Conservation (phyloP, 2,329 filamentous ascomycete species). For the Juglanconis juglandina region DNA sequence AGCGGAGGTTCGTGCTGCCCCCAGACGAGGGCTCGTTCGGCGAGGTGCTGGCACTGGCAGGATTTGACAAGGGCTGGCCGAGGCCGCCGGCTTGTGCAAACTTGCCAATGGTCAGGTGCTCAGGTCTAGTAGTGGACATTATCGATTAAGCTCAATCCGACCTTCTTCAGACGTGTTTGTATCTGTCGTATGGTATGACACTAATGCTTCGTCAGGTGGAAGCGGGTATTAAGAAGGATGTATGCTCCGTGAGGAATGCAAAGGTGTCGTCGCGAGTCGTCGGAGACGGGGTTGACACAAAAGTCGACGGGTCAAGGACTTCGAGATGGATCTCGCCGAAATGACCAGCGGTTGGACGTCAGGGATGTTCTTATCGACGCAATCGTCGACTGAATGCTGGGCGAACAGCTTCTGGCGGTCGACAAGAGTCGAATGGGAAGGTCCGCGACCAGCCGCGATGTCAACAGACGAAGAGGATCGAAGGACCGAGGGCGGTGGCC, state of each 20-base stretch:
- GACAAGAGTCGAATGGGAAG: conserved; percentile 1
- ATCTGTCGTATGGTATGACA: conserved; percentile 4
- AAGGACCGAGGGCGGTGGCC: conserved; percentile 7
- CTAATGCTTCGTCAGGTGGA: conserved; percentile 8
- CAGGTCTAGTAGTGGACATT: conserved; percentile 87
- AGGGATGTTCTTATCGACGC: not conserved
- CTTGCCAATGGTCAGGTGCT: conserved; percentile 83
- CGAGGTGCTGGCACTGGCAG: conserved; percentile 76
- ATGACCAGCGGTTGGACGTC: not conserved
- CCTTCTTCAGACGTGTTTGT: conserved; percentile 35
- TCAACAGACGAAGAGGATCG: conserved; percentile 4
- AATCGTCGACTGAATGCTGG: not conserved
- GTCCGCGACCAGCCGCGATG: conserved; percentile 12
- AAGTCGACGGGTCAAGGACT: not conserved
- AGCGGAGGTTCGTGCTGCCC: conserved; percentile 53
- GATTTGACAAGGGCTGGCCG: conserved; percentile 18
- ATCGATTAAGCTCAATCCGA: conserved; percentile 67
- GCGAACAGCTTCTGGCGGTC: not conserved
- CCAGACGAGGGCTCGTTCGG: conserved; percentile 70
- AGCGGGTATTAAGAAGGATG: conserved; percentile 15
- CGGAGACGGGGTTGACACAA: conserved; percentile 2
- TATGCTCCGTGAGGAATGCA: conserved; percentile 14
- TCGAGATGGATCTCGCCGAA: conserved; percentile 1
- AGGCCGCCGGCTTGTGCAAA: conserved; percentile 54
- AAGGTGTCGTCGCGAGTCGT: conserved; percentile 10